phyloP scores from a whole-genome alignment of 2,329 filamentous ascomycete species.

The Tolypocladium pustulatum region DNA sequence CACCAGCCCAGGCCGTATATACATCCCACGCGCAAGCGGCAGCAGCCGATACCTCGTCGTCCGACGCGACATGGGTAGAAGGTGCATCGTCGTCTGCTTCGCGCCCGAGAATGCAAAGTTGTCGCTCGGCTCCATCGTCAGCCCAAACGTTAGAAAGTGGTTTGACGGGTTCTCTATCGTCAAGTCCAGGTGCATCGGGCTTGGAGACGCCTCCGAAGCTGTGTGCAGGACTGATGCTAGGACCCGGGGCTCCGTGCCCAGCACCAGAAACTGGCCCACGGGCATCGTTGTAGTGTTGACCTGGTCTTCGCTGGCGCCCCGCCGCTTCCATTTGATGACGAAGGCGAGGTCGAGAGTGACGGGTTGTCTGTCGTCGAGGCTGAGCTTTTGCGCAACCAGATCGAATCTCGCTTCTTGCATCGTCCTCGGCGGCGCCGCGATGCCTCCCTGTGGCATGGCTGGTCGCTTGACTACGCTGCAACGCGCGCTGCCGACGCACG shows the following conservation, averaged over 20 bases:
- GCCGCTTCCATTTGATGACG: constrained; percentile 66
- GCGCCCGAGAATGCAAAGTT: constrained; percentile 87
- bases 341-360: constrained; percentile 67
- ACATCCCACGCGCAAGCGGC: constrained; percentile 53
- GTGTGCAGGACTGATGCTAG: constrained; percentile 47
- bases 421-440: constrained; percentile 51
- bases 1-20: constrained; percentile 62
- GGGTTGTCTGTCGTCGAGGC: constrained; percentile 71
- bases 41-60: constrained; percentile 65
- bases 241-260: constrained; percentile 78
- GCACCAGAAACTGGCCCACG: constrained; percentile 70
- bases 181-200: constrained; percentile 37
- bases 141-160: constrained; percentile 87
- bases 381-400: constrained; percentile 63
- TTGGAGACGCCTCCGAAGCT: constrained; percentile 17
- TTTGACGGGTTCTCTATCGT: constrained; percentile 88
- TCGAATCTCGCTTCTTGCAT: constrained; percentile 65
- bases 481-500: constrained; percentile 49
- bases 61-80: constrained; percentile 72
- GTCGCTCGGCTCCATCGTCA: constrained; percentile 86
- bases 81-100: constrained; percentile 68
- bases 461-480: constrained; percentile 37
- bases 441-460: constrained; percentile 27
- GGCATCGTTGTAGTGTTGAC: constrained; percentile 59
- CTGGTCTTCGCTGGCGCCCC: constrained; percentile 16